Conservation (phyloP, 768 basidiomycete species). For the Mycena belliarum region DNA sequence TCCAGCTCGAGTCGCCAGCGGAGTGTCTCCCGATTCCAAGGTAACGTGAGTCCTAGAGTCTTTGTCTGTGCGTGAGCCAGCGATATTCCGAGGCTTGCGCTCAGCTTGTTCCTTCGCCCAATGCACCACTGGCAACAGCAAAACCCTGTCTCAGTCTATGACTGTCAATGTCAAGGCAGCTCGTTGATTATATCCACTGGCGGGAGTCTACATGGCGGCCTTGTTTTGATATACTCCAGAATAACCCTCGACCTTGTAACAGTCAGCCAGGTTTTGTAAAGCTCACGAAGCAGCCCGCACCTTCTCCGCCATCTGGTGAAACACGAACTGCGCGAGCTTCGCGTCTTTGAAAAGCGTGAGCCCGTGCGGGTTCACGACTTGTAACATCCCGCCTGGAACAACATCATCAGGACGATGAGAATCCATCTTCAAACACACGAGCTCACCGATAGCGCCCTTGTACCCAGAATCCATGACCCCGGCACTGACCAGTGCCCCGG, state of each 20-base stretch:
- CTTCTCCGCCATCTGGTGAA: neutral
- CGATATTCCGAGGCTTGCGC: too few species aligned
- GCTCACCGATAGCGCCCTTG: neutral
- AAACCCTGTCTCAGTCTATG: too few species aligned
- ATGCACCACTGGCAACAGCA: too few species aligned
- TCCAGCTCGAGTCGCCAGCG: too few species aligned
- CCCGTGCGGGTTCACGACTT: neutral
- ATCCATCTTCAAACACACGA: too few species aligned
- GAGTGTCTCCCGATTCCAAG: too few species aligned
- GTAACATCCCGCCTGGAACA: neutral
- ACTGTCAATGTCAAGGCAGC: too few species aligned
- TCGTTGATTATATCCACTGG: too few species aligned
- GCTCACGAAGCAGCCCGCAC: neutral
- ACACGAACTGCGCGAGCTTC: neutral
- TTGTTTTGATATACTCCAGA: neutral
- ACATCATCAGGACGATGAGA: neutral
- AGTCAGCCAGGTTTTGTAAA: neutral
- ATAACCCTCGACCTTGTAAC: neutral
- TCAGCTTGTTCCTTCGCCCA: too few species aligned
- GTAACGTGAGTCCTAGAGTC: too few species aligned
- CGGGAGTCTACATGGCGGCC: too few species aligned
- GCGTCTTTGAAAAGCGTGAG: neutral
- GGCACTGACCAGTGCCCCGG: neutral
- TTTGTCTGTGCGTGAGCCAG: too few species aligned
- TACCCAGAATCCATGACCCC: neutral